Conservation (phyloP, 106 monocot genomes). For the Triglochin maritima region DNA sequence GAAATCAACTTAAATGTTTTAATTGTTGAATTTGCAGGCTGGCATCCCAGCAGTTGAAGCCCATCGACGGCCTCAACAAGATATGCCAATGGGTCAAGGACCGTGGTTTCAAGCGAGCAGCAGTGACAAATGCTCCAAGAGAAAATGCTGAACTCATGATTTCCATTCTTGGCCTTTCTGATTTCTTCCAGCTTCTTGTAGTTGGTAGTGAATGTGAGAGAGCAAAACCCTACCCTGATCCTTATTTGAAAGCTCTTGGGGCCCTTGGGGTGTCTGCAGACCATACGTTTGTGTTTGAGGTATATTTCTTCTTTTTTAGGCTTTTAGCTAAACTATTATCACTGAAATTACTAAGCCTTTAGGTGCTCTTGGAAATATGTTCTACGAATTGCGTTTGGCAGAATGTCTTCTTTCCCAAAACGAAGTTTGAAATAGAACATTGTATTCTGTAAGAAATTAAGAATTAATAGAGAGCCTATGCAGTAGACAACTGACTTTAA, state of each 20-base stretch:
- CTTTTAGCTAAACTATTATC: background rate
- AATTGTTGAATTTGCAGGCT: constrained; percentile 29
- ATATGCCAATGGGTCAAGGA: constrained; percentile 62
- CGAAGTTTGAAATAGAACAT: too few relatives aligned
- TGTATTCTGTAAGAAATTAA: too few relatives aligned
- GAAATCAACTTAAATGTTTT: too few relatives aligned
- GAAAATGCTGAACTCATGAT: constrained; percentile 84
- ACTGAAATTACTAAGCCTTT: too few relatives aligned
- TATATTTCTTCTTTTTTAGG: constrained; percentile 5
- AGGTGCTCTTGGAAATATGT: too few relatives aligned
- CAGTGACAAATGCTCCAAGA: constrained; percentile 83
- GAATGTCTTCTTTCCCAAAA: too few relatives aligned
- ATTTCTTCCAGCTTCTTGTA: constrained; percentile 69
- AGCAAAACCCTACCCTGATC: constrained; percentile 77
- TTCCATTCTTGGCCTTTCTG: constrained; percentile 52
- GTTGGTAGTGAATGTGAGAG: constrained; percentile 65
- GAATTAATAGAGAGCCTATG: too few relatives aligned
- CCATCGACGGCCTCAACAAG: constrained; percentile 50
- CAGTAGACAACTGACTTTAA: too few relatives aligned
- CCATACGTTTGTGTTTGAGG: constrained; percentile 77
- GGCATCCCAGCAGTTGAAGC: constrained; percentile 40
- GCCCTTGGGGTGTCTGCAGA: constrained; percentile 42
- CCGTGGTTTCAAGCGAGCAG: constrained; percentile 54
- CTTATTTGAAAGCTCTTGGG: constrained; percentile 61
- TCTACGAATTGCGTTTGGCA: too few relatives aligned